Conservation (phyloP, 176 grass and related monocot genomes). For the Triticum urartu region DNA sequence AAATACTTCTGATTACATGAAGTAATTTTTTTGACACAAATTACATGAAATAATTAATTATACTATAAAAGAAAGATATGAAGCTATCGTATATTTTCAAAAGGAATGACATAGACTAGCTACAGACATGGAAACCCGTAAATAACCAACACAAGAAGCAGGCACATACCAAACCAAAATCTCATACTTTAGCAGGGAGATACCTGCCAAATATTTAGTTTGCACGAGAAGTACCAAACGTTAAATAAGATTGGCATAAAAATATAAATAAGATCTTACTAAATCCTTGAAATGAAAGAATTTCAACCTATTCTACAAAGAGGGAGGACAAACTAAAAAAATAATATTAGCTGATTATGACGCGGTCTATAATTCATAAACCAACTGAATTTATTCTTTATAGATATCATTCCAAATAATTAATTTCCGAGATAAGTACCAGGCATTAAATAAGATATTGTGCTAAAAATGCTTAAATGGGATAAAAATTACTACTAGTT, state of each 20-base stretch:
- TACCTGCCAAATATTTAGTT: background rate
- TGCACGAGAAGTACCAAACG: background rate
- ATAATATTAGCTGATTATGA: too few relatives aligned
- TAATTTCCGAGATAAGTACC: too few relatives aligned
- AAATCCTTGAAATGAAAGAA: background rate
- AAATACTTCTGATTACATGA: background rate
- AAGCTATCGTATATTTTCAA: background rate
- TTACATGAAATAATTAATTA: background rate
- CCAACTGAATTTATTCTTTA: too few relatives aligned
- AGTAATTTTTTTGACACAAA: too few relatives aligned
- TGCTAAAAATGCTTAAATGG: too few relatives aligned
- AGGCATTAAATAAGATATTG: too few relatives aligned
- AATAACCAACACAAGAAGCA: background rate
- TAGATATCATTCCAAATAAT: too few relatives aligned
- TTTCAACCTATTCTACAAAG: background rate
- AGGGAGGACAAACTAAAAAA: too few relatives aligned
- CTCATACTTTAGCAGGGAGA: background rate
- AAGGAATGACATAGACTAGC: background rate
- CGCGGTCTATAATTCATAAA: too few relatives aligned
- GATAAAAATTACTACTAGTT: too few relatives aligned
- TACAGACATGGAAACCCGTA: background rate
- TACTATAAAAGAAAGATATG: background rate
- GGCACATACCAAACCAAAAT: slow-evolving; percentile 14
- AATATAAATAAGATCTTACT: background rate
- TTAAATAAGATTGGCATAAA: background rate